Conservation (phyloP, 108 stramenopile species). For the Nitzschia inconspicua region DNA sequence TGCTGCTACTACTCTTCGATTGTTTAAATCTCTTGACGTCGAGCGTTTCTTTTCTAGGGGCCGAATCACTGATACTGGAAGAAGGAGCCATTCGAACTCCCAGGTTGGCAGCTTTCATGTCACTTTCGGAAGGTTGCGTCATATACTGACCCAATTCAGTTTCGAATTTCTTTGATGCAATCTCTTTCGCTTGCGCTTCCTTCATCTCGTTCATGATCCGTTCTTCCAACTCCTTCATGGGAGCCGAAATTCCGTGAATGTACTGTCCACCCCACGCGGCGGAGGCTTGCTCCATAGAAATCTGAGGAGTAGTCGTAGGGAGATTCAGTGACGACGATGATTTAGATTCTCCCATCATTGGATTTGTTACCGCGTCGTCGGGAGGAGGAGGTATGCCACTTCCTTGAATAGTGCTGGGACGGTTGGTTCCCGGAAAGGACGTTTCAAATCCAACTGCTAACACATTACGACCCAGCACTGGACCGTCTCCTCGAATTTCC, state of each 20-base stretch:
- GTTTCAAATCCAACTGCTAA: slow-evolving; percentile 45
- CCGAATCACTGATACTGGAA: neutral
- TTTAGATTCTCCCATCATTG: neutral
- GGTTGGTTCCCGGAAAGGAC: slow-evolving; percentile 49
- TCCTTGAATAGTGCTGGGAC: slow-evolving; percentile 42
- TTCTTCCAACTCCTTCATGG: slow-evolving; percentile 28
- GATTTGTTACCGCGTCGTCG: neutral
- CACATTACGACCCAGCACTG: slow-evolving; percentile 43
- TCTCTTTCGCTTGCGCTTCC: slow-evolving; percentile 32
- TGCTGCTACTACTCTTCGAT: neutral
- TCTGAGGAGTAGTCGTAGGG: neutral
- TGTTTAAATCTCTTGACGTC: neutral
- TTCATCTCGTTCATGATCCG: slow-evolving; percentile 16
- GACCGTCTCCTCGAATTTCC: slow-evolving; percentile 47
- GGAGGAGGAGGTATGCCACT: slow-evolving; percentile 14
- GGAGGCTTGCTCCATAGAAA: slow-evolving; percentile 15
- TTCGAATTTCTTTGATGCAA: slow-evolving; percentile 4
- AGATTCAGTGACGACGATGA: neutral
- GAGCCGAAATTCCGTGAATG: slow-evolving; percentile 47
- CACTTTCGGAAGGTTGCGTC: slow-evolving; percentile 25
- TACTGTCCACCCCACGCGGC: slow-evolving; percentile 30
- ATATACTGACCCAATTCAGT: slow-evolving; percentile 8
- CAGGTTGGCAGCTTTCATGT: slow-evolving; percentile 75
- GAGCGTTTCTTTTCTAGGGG: neutral
- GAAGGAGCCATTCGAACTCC: slow-evolving; percentile 33